Base-by-base conservation (phyloP, 768 basidiomycete species). In the Leccinellum luteum region DNA sequence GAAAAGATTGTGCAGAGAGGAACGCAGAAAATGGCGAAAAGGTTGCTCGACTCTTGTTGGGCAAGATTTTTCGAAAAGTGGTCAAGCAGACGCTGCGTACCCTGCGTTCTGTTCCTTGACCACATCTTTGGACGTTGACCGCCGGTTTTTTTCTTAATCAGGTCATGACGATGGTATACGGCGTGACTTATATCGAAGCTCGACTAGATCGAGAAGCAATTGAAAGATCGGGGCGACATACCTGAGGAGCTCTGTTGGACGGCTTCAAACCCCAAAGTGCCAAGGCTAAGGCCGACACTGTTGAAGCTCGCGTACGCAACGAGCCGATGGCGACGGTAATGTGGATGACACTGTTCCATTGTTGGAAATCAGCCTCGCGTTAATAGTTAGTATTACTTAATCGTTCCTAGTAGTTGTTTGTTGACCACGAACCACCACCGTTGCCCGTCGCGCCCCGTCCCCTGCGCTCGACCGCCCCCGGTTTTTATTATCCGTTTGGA, bases 111-210 rank as follows among this genome's bases (percentile, higher is more conserved):
- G 8, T 30, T 9, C n/a, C n/a, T 41, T 25, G 17, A 30, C 32
- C 13, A 10, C 35, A 6, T 51, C 13, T 7, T 34, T 48, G 47
- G 27, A 32, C 54, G 6, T 41, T 48, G 21, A 62, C 41, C 27
- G 13, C 30, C 27, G n/a, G 47, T 45, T 25, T 41, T 13, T 6
- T 48, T 7, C 12, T 23, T 2, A 60, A 17, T 35, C 45, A 89
- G 87, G 92, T 98, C 62, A 99, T 99, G 97, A 99, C 96, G 1
- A 98, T 95, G 3, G 96, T 98, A 32, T 98, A 98, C 69, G 96
- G 97, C 23, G 95, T 99, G 15, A 99, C 97, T 0, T 95, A 87
- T 74, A 76, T 98, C 54, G 97, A 97, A 34, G 97, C 97, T 21
- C 84, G 92, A 92, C 9, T 97, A 98, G 75, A 97, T 98, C 54